Evolutionary conservation across 371 early-diverging fungal species (phyloP), one percentile per base, ranked within the genome.

Genomic region (Rhizomucor miehei): DNA sequence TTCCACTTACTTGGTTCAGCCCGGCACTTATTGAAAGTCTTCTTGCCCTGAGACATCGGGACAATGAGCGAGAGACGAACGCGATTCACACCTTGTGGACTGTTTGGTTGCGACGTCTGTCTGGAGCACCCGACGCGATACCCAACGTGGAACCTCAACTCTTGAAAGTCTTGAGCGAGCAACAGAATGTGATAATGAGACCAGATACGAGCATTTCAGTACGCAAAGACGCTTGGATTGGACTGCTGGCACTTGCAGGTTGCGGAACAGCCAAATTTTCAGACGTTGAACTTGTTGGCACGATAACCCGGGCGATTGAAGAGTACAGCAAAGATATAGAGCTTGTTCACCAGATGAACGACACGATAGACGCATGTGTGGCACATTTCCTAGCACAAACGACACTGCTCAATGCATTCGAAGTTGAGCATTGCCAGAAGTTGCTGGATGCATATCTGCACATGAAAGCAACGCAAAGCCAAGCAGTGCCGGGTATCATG

Each of bases 1-100:
- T 78, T 4, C 79, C 79, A 3, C 40, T 69, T 17, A 61, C 75
- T 13, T 78, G 79, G 79, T 78, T 75, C 24, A 73, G 75, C 0
- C 38, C 57, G 0, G 48, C 60, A 1, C 56, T 78, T 12, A 6
- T 75, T 3, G 59, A 63, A 24, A 44, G 60, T 2, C 41, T 69
- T 1, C 19, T 67, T 9, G 17, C 25, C 13, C 36, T 75, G 6
- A 29, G 29, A 29, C 29, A 8, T 29, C 29, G 29, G 8, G 29
- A 29, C 29, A 8, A 29, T 8, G 8, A 8, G 3, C 29, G 8
- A 29, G 29, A 29, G 29, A 29, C 29, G 56, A 51, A 3, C 35
- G 47, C 20, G 24, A 13, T 4, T 16, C 44, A 20, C 38, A 43
- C 16, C 1, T 41, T 77, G 12, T 64, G 65, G 49, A 59, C 68